Base-by-base conservation (phyloP, 2,329 filamentous ascomycete genomes). In the Fusarium goolgardi region DNA sequence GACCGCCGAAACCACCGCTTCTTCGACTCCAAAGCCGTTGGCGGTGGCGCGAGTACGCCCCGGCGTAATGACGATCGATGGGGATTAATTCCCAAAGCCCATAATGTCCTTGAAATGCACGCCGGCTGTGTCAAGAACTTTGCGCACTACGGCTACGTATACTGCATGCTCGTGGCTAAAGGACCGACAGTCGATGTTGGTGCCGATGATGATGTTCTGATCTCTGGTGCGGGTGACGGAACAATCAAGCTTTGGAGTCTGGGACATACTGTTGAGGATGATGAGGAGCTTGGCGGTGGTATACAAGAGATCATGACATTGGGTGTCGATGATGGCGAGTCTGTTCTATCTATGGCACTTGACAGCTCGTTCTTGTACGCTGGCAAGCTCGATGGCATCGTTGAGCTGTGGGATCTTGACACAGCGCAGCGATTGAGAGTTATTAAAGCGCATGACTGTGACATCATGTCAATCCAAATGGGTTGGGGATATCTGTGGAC, bases 341-440 rank as follows among this genome's bases (percentile, higher is more conserved):
- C 88, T 0, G 85, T 90, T 15, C 82, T 97, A 60, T 96, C 93
- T 0, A 84, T 99, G 53, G 90, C 92, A 7, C 86, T 97, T 4
- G 94, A 98, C 65, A 94, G 93, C 1, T 94, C 94, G 0, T 96
- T 99, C 69, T 84, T 99, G 6, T 99, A 98, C 76, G 93, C 92
- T 61, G 96, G 96, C 46, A 91, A 96, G 71, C 86, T 94, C 1
- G 90, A 92, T 39, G 96, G 96, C 23, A 87, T 97, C 51, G 88
- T 99, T 62, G 95, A 98, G 76, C 88, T 99, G 13, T 99, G 96
- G 95, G 96, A 99, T 76, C 84, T 99, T 16, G 95, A 98, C 76
- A 98, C 96, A 0, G 90, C 91, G 55, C 96, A 99, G 79, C 90
- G 96, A 49, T 85, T 99, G 44, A 87, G 96, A 59, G 94, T 93